These are phyloP conservation scores for Coleophoma eucalyptorum DNA, from an alignment of 2,329 filamentous ascomycete genomes.

Conservation along the genomic window DNA sequence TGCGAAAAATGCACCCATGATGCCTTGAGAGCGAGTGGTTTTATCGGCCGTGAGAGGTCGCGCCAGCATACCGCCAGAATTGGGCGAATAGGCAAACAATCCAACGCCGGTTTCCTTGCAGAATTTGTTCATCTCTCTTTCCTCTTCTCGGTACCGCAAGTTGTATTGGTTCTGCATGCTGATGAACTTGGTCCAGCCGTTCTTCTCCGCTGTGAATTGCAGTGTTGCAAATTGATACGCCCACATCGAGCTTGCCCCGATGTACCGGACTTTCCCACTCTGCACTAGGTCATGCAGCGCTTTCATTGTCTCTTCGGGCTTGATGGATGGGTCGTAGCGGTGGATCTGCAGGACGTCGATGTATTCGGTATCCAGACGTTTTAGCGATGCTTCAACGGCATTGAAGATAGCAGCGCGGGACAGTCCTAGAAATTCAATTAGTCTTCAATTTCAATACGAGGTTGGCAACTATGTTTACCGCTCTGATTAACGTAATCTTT, in stretches of 20 bases:
- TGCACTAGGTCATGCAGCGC: constrained; percentile 52
- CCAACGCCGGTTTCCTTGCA: constrained; percentile 35
- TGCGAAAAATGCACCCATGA: neutral
- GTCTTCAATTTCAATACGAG: neutral
- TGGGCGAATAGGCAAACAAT: constrained; percentile 26
- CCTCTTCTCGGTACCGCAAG: constrained; percentile 53
- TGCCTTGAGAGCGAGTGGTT: neutral
- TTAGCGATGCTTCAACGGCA: constrained; percentile 54
- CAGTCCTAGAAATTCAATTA: constrained; percentile 35
- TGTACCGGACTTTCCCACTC: constrained; percentile 49
- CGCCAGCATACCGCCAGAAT: constrained; percentile 19
- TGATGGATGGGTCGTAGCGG: constrained; percentile 45
- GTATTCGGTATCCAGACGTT: constrained; percentile 49
- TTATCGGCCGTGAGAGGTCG: constrained; percentile 9
- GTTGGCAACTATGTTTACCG: neutral
- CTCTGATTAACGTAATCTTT: constrained; percentile 42
- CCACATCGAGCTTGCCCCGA: constrained; percentile 40
- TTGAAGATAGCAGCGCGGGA: constrained; percentile 63
- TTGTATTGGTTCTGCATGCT: constrained; percentile 52
- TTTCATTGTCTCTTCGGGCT: constrained; percentile 55
- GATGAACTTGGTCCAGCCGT: constrained; percentile 49
- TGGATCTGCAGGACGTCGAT: constrained; percentile 58
- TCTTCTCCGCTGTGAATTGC: constrained; percentile 42
- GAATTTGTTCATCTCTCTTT: constrained; percentile 32
- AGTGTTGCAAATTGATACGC: constrained; percentile 40